Percentiles rank a stretch among this genome's conserved stretches.
Conservation (phyloP, 2,329 filamentous ascomycete genomes). For the Alternaria ethzedia region DNA sequence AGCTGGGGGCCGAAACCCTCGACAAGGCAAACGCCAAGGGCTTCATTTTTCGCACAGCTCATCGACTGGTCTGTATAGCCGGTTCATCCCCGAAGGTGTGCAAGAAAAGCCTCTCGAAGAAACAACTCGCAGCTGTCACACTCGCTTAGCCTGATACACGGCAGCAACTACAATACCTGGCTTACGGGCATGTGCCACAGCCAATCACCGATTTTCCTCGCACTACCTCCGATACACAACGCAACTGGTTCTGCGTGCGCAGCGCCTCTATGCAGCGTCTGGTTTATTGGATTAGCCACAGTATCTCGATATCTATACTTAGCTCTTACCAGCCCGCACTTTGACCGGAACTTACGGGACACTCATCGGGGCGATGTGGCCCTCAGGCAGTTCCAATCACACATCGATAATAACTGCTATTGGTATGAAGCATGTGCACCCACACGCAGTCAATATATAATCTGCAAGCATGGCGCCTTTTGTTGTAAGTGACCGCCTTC, state of each 20-base stretch:
- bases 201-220: background rate
- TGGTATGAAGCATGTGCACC: background rate
- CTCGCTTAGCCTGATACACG: background rate
- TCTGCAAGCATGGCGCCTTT: no score
- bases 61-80: rapidly evolving
- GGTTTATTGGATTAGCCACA: background rate
- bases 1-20: background rate
- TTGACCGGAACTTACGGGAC: background rate
- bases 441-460: no score
- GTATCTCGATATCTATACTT: background rate
- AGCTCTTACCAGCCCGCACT: rapidly evolving
- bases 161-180: background rate
- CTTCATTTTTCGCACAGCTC: background rate
- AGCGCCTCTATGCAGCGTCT: background rate
- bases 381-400: rapidly evolving
- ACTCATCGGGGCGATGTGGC: rapidly evolving
- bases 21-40: background rate
- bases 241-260: rapidly evolving
- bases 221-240: background rate
- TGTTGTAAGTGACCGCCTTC: no score
- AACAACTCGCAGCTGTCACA: background rate
- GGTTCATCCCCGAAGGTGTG: background rate
- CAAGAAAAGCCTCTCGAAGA: background rate
- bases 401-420: rapidly evolving
- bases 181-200: background rate